Evolutionary conservation across 768 basidiomycete genomes (phyloP).

Genomic region (Mycena metata): DNA sequence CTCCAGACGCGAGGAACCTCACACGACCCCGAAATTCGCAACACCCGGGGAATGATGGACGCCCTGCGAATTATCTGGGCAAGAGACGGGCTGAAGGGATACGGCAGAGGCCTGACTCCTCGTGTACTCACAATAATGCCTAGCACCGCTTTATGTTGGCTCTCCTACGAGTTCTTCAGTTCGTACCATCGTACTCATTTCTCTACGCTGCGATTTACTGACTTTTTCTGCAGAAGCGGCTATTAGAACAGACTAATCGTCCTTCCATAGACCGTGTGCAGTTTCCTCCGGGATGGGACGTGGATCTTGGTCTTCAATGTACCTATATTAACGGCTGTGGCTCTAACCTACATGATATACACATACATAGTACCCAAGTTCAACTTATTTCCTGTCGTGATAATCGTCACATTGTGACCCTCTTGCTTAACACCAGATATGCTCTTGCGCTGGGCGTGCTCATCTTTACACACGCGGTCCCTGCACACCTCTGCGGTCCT

Average conservation of each 20-base stretch:
- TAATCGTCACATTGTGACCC: background rate
- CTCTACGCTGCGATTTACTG: background rate
- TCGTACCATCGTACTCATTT: constrained; percentile 52
- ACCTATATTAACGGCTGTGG: constrained; percentile 10
- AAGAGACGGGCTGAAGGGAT: constrained; percentile 88
- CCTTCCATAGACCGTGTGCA: constrained; percentile 21
- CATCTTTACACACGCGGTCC: background rate
- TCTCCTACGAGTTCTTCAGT: constrained; percentile 99
- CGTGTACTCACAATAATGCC: constrained; percentile 96
- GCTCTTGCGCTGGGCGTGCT: too few relatives aligned
- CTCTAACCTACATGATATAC: constrained; percentile 30
- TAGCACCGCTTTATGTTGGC: constrained; percentile 96
- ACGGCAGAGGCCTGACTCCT: constrained; percentile 89
- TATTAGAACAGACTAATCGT: constrained; percentile 64
- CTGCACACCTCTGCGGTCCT: background rate
- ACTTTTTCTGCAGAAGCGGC: constrained; percentile 65
- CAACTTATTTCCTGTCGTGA: constrained; percentile 14
- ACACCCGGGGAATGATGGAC: constrained; percentile 86
- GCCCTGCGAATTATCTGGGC: constrained; percentile 91
- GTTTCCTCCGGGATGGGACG: constrained; percentile 14
- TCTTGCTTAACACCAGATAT: too few relatives aligned
- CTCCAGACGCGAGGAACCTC: constrained; percentile 95
- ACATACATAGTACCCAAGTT: constrained; percentile 27
- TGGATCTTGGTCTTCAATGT: constrained; percentile 25
- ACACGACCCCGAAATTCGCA: constrained; percentile 86